Evolutionary conservation across 345 rosid genomes (phyloP).

Genomic region (Theobroma cacao): DNA sequence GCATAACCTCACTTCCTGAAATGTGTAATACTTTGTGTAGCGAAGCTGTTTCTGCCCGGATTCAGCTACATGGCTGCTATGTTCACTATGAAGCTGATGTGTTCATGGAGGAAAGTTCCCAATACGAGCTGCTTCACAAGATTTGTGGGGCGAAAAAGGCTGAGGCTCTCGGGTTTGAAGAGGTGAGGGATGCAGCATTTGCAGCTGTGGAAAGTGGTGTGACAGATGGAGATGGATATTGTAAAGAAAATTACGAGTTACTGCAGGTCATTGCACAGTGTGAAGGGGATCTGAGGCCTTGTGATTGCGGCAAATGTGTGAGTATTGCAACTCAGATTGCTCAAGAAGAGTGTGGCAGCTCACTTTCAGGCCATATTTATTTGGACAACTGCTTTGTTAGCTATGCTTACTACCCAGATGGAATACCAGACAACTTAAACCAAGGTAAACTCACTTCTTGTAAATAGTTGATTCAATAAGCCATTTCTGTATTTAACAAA

Average conservation of each 20-base stretch:
- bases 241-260: slow-evolving; percentile 30
- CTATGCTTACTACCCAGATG: slow-evolving; percentile 34
- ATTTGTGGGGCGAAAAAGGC: slow-evolving; percentile 43
- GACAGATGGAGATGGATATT: slow-evolving; percentile 40
- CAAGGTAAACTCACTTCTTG: neutral
- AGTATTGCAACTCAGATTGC: slow-evolving; percentile 41
- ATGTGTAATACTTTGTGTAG: slow-evolving; percentile 39
- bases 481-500: neutral
- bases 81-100: slow-evolving; percentile 48
- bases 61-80: slow-evolving; percentile 76
- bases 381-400: slow-evolving; percentile 52
- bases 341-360: slow-evolving; percentile 42
- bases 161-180: slow-evolving; percentile 37
- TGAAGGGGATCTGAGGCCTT: slow-evolving; percentile 47
- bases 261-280: slow-evolving; percentile 61
- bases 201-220: slow-evolving; percentile 26
- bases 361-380: slow-evolving; percentile 55
- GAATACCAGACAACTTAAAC: slow-evolving; percentile 10
- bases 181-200: slow-evolving; percentile 45
- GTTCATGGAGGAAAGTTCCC: slow-evolving; percentile 13
- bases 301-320: slow-evolving; percentile 72
- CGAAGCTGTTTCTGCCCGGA: slow-evolving; percentile 45
- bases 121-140: slow-evolving; percentile 44
- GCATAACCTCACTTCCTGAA: slow-evolving; percentile 44
- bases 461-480: neutral